A percentile compares a stretch with the other conserved stretches of the same genome.
These are phyloP conservation scores for Chaetothyriales sp. DNA, from an alignment of 2,329 filamentous ascomycete genomes.

Conservation along the genomic window DNA sequence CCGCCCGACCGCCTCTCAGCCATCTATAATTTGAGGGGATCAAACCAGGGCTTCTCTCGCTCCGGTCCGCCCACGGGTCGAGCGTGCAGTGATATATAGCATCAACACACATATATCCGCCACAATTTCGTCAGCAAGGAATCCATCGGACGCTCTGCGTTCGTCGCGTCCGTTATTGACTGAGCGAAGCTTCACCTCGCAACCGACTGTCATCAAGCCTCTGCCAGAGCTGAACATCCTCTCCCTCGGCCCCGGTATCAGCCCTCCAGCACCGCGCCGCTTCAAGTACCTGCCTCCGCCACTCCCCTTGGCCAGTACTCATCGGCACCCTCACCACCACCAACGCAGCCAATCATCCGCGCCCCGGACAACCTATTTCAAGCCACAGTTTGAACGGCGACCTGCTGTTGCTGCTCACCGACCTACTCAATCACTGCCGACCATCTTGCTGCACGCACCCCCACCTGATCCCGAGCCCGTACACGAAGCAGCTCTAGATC, in stretches of 20 bases:
- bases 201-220: constrained; percentile 10
- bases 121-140: background rate
- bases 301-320: too few species aligned
- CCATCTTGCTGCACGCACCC: background rate
- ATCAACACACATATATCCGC: background rate
- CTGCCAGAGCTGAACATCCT: constrained; percentile 14
- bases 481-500: background rate
- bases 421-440: background rate
- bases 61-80: background rate
- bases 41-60: background rate
- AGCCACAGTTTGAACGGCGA: background rate
- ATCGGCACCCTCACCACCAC: background rate
- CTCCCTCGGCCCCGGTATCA: constrained; percentile 12
- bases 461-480: background rate
- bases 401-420: background rate
- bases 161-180: constrained; percentile 5
- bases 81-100: background rate
- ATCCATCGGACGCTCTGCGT: constrained; percentile 1
- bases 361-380: background rate
- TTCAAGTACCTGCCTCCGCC: constrained; percentile 5
- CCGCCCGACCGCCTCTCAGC: too few species aligned
- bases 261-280: constrained; percentile 14
- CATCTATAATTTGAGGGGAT: too few species aligned
- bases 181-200: constrained; percentile 9
- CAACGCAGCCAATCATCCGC: constrained; percentile 3